Evolutionary conservation across 1,284 basidiomycete species (phyloP).

Genomic region (Ustilago lituana): DNA sequence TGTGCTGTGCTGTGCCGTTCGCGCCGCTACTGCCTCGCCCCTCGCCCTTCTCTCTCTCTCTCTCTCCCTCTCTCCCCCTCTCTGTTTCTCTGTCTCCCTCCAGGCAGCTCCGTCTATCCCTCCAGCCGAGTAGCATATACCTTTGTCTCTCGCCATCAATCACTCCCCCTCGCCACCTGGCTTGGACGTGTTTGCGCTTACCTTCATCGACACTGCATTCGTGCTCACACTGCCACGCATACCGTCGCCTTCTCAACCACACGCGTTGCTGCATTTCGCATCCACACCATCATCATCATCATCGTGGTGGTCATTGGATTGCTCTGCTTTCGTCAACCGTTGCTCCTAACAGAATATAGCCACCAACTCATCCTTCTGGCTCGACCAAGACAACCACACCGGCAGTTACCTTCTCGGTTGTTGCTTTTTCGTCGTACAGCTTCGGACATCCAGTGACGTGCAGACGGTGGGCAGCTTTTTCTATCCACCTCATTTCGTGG

Average conservation of each 20-base stretch:
- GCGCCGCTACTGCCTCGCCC: neutral
- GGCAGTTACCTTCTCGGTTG: too few species aligned
- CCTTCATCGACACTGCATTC: too few species aligned
- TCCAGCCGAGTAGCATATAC: too few species aligned
- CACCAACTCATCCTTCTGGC: too few species aligned
- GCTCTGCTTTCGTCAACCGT: too few species aligned
- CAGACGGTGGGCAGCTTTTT: too few species aligned
- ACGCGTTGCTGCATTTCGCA: slow-evolving; percentile 3
- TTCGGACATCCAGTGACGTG: too few species aligned
- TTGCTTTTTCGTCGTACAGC: too few species aligned
- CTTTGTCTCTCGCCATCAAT: slow-evolving; percentile 2
- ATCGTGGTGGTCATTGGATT: too few species aligned
- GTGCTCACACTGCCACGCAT: neutral
- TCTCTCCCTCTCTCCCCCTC: neutral
- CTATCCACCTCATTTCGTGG: too few species aligned
- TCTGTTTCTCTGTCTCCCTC: neutral
- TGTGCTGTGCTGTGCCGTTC: neutral
- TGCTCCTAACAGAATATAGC: neutral
- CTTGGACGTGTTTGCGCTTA: neutral
- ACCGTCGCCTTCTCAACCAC: slow-evolving; percentile 1
- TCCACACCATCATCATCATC: slow-evolving; percentile 1
- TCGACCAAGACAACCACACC: too few species aligned
- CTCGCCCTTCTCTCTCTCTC: neutral
- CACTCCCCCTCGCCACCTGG: slow-evolving; percentile 1
- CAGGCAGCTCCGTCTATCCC: too few species aligned